Evolutionary conservation across 371 early-diverging fungal species (phyloP).

Genomic region (Phascolomyces articulosus): DNA sequence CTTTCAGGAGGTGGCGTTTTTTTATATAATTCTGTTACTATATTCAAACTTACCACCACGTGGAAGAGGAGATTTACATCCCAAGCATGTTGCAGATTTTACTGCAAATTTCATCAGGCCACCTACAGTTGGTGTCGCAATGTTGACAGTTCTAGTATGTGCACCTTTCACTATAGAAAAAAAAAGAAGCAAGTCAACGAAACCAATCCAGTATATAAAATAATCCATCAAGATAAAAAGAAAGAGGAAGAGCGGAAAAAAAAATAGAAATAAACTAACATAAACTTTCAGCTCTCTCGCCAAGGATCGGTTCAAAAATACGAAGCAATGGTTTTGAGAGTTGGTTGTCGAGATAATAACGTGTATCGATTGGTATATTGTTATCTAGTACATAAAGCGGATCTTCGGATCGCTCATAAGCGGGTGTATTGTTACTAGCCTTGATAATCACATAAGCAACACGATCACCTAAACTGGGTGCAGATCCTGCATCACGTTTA

Average conservation of each 20-base stretch:
- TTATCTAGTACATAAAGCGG: conserved; percentile 99
- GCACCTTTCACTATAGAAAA: conserved; percentile 73
- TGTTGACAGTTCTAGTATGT: conserved; percentile 89
- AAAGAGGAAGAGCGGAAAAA: not conserved
- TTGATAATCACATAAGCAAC: conserved; percentile 99
- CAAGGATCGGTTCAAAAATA: conserved; percentile 99
- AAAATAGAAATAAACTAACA: conserved; percentile 64
- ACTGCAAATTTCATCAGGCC: conserved; percentile 96
- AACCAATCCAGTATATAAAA: not conserved
- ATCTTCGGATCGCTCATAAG: conserved; percentile 99
- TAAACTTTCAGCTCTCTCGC: conserved; percentile 81
- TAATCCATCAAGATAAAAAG: not conserved
- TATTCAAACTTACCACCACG: conserved; percentile 66
- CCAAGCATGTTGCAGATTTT: conserved; percentile 89
- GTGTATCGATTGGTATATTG: conserved; percentile 98
- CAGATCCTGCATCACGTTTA: conserved; percentile 96
- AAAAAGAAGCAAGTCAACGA: conserved; percentile 15
- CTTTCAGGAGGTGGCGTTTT: not conserved
- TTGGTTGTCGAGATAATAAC: conserved; percentile 99
- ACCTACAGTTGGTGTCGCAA: conserved; percentile 88
- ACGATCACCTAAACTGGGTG: conserved; percentile 98
- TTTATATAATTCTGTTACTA: not conserved
- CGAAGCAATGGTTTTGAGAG: conserved; percentile 95
- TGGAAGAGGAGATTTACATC: conserved; percentile 90
- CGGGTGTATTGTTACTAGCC: conserved; percentile 87